These are phyloP conservation scores for Panus rudis DNA, from an alignment of 768 basidiomycete species.

Conservation along the genomic window DNA sequence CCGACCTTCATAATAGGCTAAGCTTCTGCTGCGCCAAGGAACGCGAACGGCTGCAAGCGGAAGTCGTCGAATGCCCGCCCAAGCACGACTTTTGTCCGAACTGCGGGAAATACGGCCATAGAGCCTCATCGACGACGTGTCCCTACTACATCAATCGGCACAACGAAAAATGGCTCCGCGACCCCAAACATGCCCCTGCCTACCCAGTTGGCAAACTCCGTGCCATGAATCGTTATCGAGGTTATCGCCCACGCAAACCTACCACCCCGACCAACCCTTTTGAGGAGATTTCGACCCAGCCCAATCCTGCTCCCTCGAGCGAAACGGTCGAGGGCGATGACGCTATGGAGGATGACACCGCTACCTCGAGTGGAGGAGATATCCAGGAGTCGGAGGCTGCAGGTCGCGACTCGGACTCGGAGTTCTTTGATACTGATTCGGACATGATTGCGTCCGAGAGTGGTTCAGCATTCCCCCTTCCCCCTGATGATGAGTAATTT, in stretches of 20 bases:
- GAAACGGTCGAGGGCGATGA: neutral
- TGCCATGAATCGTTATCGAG: neutral
- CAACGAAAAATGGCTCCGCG: neutral
- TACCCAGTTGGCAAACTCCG: neutral
- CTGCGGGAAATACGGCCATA: slow-evolving; percentile 4
- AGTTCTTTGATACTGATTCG: neutral
- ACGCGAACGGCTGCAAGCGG: neutral
- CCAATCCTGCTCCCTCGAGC: neutral
- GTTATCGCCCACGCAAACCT: neutral
- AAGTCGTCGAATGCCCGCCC: neutral
- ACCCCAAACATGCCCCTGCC: neutral
- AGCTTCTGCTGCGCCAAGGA: slow-evolving; percentile 1
- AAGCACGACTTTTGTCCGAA: slow-evolving; percentile 5
- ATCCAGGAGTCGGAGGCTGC: too few species aligned
- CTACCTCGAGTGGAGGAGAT: too few species aligned
- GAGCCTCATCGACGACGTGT: slow-evolving; percentile 3
- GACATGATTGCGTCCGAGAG: neutral
- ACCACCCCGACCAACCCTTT: neutral
- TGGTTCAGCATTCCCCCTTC: too few species aligned
- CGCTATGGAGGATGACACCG: too few species aligned
- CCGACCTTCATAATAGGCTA: neutral
- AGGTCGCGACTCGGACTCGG: neutral
- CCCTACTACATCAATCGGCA: slow-evolving; percentile 4
- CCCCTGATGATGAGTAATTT: too few species aligned
- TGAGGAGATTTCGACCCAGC: neutral